A percentile compares a stretch with the other conserved stretches of the same genome.
These are phyloP conservation scores for Blepharisma stoltei DNA, from an alignment of 73 alveolate species.

Conservation along the genomic window DNA sequence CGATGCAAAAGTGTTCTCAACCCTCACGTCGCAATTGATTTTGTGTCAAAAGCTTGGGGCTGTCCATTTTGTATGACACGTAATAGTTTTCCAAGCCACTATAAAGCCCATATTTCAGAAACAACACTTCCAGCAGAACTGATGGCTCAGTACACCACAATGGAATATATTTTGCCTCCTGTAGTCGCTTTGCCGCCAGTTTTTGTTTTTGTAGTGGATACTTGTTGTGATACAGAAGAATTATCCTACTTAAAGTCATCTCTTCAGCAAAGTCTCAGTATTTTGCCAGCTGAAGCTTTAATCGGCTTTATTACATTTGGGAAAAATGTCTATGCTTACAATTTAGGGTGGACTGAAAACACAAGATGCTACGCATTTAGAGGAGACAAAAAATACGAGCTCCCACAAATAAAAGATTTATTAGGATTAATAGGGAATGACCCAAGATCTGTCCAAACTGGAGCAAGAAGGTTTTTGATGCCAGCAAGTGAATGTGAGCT, in stretches of 20 bases:
- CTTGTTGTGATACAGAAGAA: constrained; percentile 85
- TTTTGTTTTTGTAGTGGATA: constrained; percentile 87
- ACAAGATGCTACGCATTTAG: constrained; percentile 81
- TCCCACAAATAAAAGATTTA: constrained; percentile 41
- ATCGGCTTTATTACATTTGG: constrained; percentile 97
- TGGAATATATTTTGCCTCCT: constrained; percentile 51
- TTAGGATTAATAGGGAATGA: constrained; percentile 45
- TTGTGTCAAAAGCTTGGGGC: constrained; percentile 86
- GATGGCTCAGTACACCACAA: constrained; percentile 40
- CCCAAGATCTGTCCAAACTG: constrained; percentile 2
- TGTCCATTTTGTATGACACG: constrained; percentile 91
- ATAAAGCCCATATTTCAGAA: constrained; percentile 90
- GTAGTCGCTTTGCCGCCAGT: constrained; percentile 72
- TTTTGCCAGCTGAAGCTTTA: constrained; percentile 89
- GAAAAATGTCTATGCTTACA: constrained; percentile 87
- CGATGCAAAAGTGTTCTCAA: constrained; percentile 84
- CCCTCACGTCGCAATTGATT: constrained; percentile 90
- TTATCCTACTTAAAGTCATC: constrained; percentile 90
- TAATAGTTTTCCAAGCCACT: constrained; percentile 88
- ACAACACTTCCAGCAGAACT: constrained; percentile 83
- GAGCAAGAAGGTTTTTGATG: constrained; percentile 38
- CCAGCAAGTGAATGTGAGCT: constrained; percentile 87
- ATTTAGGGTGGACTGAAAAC: constrained; percentile 89
- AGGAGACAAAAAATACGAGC: constrained; percentile 46
- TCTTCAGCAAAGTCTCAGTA: constrained; percentile 72